Percentiles rank a stretch among this genome's conserved stretches.
These are phyloP conservation scores for Acorus gramineus DNA, from an alignment of 106 monocot genomes.

Conservation along the genomic window DNA sequence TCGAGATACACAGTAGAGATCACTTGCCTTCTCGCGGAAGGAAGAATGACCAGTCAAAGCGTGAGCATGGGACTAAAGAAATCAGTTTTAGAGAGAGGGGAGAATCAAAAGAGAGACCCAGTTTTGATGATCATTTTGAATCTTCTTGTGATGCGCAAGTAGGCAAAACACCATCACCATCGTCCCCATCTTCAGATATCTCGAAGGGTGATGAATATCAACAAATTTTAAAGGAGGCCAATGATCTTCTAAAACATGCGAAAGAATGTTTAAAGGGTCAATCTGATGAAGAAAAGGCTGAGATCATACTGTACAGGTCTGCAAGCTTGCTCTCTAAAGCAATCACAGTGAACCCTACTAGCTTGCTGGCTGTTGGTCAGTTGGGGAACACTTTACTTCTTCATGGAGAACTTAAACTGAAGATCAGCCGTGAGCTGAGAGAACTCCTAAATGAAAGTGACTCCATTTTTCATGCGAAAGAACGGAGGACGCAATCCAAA, in stretches of 20 bases:
- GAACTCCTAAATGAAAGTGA: slow-evolving; percentile 39
- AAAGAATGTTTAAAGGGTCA: slow-evolving; percentile 49
- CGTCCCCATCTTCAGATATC: slow-evolving; percentile 9
- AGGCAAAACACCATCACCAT: slow-evolving; percentile 1
- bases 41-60: slow-evolving; percentile 10
- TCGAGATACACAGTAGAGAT: slow-evolving; percentile 26
- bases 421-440: slow-evolving; percentile 73
- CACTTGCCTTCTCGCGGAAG: slow-evolving; percentile 7
- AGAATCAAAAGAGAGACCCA: slow-evolving; percentile 1
- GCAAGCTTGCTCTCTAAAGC: slow-evolving; percentile 57
- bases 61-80: not conserved
- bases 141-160: slow-evolving; percentile 2
- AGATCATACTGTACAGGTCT: slow-evolving; percentile 52
- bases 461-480: slow-evolving; percentile 14
- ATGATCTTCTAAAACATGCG: slow-evolving; percentile 46
- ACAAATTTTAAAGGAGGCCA: slow-evolving; percentile 40
- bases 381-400: slow-evolving; percentile 85
- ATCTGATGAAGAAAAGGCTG: slow-evolving; percentile 47
- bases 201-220: slow-evolving; percentile 43
- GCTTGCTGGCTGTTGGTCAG: slow-evolving; percentile 72
- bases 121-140: not conserved
- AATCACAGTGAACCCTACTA: slow-evolving; percentile 58
- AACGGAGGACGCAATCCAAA: slow-evolving; percentile 10
- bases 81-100: slow-evolving; percentile 1
- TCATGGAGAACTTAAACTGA: slow-evolving; percentile 90